Evolutionary conservation across 768 basidiomycete genomes (phyloP).

Genomic region (Pleurotus djamor): DNA sequence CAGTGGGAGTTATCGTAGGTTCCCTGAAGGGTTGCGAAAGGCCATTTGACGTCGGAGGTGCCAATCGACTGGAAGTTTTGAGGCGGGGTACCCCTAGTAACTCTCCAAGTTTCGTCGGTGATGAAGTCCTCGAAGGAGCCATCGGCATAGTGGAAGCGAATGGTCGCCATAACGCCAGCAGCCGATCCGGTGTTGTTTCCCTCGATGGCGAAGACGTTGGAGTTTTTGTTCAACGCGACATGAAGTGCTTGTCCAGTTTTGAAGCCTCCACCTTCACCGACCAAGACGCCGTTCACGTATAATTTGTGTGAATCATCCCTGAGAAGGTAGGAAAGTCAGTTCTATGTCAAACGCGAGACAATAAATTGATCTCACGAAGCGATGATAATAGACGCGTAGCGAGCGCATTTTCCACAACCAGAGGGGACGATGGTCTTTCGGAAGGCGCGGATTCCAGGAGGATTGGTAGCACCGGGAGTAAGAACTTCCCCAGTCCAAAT

Average conservation of each 20-base stretch:
- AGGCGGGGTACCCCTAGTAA: neutral
- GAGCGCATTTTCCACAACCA: conserved; percentile 18
- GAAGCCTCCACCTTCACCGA: no score
- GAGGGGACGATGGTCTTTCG: conserved; percentile 20
- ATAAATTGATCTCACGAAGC: conserved; percentile 14
- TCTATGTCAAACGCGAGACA: no score
- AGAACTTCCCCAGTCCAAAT: conserved; percentile 16
- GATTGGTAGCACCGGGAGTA: conserved; percentile 8
- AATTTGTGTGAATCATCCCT: no score
- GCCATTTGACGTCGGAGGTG: neutral
- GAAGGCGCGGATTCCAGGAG: conserved; percentile 18
- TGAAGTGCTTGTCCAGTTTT: no score
- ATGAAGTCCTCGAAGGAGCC: neutral
- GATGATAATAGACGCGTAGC: conserved; percentile 17
- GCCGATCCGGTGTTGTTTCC: neutral
- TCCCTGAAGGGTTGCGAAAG: neutral
- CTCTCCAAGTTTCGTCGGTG: conserved; percentile 4
- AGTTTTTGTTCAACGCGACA: neutral
- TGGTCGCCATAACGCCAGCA: conserved; percentile 3
- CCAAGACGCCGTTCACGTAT: no score
- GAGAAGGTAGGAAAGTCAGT: no score
- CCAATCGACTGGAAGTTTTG: neutral
- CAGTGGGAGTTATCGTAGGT: neutral
- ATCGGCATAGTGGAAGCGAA: neutral
- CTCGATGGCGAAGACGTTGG: conserved; percentile 4